Percentiles rank a stretch among this genome's conserved stretches.
Evolutionary conservation across 192 early-diverging fungal genomes (phyloP).

Genomic region (Linnemannia schmuckeri): DNA sequence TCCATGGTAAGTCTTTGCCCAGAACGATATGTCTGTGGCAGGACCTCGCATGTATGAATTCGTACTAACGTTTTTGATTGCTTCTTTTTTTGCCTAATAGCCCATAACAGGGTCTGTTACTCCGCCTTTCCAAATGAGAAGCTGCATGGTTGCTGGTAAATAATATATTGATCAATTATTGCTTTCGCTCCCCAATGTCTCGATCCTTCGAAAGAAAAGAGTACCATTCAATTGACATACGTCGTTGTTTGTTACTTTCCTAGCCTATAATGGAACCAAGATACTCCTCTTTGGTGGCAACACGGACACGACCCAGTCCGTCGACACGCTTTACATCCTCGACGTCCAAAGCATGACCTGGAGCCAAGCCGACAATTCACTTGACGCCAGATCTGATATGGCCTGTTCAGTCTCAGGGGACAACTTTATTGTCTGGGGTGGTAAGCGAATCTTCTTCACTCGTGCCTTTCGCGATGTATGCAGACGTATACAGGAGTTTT

Average conservation of each 20-base stretch:
- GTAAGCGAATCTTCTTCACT: not conserved
- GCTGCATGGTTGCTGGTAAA: conserved; percentile 19
- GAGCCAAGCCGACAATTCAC: not conserved
- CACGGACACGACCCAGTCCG: not conserved
- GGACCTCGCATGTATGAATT: not conserved
- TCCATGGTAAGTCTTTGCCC: not conserved
- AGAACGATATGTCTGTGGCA: too few relatives aligned
- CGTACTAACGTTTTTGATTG: too few relatives aligned
- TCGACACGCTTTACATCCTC: not conserved
- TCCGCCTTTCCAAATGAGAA: not conserved
- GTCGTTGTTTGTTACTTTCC: not conserved
- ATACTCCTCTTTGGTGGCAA: not conserved
- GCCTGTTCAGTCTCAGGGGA: not conserved
- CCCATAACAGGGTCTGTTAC: not conserved
- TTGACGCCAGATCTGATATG: not conserved
- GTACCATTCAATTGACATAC: not conserved
- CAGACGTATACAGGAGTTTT: too few relatives aligned
- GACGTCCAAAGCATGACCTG: not conserved
- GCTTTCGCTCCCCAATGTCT: not conserved
- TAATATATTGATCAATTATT: not conserved
- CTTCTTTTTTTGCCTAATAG: not conserved
- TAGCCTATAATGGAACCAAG: conserved; percentile 9
- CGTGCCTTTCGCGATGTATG: too few relatives aligned
- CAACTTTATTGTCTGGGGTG: conserved; percentile 9
- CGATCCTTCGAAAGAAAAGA: not conserved